phyloP scores from a whole-genome alignment of 2,329 filamentous ascomycete genomes.

The Penicillium freii region DNA sequence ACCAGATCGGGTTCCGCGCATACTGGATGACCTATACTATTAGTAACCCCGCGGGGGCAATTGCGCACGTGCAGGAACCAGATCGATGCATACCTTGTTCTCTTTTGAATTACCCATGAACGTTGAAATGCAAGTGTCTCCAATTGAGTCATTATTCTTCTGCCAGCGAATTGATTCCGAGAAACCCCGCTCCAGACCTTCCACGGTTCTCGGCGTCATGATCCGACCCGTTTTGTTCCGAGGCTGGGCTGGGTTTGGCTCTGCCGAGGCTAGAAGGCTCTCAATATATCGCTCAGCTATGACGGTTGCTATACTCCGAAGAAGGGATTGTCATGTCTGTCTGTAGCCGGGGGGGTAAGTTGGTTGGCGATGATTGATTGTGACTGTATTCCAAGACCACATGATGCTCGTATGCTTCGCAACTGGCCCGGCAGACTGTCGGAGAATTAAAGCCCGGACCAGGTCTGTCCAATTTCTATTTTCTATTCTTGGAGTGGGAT shows the following conservation, averaged over 20 bases:
- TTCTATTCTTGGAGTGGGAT: background rate
- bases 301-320: background rate
- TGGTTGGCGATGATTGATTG: conserved; percentile 1
- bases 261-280: conserved; percentile 10
- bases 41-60: conserved; percentile 16
- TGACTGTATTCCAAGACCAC: conserved; percentile 13
- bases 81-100: background rate
- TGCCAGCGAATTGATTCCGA: background rate
- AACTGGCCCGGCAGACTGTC: conserved; percentile 17
- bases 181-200: background rate
- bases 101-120: background rate
- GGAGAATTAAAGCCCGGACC: conserved; percentile 21
- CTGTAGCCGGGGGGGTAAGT: background rate
- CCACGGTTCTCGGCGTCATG: conserved; percentile 2
- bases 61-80: conserved; percentile 19
- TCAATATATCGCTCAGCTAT: conserved; percentile 3
- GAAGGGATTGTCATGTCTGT: background rate
- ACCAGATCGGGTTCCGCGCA: conserved; percentile 2
- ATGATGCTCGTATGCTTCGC: conserved; percentile 19
- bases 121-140: background rate
- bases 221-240: conserved; percentile 22
- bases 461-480: conserved; percentile 5
- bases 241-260: conserved; percentile 11
- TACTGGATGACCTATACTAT: conserved; percentile 9
- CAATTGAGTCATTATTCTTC: background rate